Evolutionary conservation across 179 eudicot species (phyloP).

Genomic region (Monotropa hypopitys): DNA sequence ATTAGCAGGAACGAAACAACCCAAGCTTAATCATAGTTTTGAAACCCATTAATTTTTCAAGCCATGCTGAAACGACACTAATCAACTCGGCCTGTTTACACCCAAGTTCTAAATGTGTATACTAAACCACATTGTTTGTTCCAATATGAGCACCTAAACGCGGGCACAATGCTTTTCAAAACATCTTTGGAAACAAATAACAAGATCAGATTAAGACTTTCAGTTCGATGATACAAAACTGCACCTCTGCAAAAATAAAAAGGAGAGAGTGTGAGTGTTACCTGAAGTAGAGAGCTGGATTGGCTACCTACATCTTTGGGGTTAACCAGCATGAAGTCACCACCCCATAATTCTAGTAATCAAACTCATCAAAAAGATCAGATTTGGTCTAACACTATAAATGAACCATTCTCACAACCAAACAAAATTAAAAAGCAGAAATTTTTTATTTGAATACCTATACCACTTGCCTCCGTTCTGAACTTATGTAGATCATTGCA

Average conservation of each 20-base stretch:
- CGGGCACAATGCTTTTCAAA: neutral
- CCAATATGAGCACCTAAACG: neutral
- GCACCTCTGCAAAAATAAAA: neutral
- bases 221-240: neutral
- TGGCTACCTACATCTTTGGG: slow-evolving; percentile 51
- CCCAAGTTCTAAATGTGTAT: neutral
- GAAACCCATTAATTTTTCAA: neutral
- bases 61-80: neutral
- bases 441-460: neutral
- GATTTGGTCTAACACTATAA: neutral
- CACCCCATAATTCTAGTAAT: slow-evolving; percentile 19
- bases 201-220: neutral
- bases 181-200: neutral
- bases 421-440: neutral
- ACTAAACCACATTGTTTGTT: neutral
- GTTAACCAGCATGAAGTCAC: slow-evolving; percentile 43
- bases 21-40: neutral
- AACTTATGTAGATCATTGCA: slow-evolving; percentile 11
- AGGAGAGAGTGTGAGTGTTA: slow-evolving; percentile 8
- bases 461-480: slow-evolving; percentile 22
- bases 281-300: slow-evolving; percentile 55
- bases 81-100: neutral
- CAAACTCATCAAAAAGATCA: neutral
- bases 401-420: neutral
- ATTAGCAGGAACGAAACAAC: neutral